phyloP scores from a whole-genome alignment of 345 rosid species.

The Lenwebbia sp. region DNA sequence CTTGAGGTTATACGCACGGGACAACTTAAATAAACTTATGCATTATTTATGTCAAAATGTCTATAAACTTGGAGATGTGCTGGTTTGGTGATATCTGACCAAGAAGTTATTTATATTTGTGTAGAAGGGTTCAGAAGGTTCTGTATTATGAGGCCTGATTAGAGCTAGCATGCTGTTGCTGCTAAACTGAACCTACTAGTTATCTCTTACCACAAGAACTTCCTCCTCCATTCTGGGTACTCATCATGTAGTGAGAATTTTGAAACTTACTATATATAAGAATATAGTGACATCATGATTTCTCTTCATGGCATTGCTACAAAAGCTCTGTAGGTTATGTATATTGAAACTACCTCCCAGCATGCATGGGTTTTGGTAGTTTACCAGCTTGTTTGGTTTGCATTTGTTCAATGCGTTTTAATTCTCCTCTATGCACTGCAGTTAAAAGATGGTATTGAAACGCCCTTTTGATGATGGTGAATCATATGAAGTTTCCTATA shows the following conservation, averaged over 20 bases:
- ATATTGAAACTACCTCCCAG: neutral
- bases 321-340: neutral
- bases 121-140: neutral
- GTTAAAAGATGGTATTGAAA: slow-evolving; percentile 39
- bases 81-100: neutral
- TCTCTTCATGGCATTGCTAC: neutral
- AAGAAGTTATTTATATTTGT: neutral
- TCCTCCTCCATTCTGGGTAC: neutral
- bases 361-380: neutral
- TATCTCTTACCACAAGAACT: neutral
- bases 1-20: neutral
- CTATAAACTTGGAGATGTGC: neutral
- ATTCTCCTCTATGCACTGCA: neutral
- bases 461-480: slow-evolving; percentile 37
- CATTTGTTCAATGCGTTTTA: neutral
- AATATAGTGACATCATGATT: neutral
- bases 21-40: neutral
- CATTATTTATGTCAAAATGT: neutral
- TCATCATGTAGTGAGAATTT: neutral
- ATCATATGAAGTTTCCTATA: slow-evolving; percentile 22
- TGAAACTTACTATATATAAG: neutral
- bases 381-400: neutral
- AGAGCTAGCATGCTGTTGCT: neutral
- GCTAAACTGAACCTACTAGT: neutral
- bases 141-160: neutral